Conservation (phyloP, 2,329 filamentous ascomycete genomes). For the Aureobasidium sp. region DNA sequence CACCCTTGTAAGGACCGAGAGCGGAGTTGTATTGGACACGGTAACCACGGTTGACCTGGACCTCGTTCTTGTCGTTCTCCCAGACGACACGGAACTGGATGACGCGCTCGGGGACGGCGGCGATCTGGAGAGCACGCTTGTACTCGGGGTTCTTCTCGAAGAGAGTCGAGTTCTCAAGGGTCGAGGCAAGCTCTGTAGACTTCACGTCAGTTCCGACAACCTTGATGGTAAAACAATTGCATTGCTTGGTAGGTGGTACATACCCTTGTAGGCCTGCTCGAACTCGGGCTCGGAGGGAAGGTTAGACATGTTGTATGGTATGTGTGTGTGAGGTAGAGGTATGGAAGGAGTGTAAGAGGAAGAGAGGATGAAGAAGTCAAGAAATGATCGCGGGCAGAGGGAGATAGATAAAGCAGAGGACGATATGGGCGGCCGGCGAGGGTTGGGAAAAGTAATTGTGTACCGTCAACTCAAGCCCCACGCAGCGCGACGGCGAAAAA, state of each 20-base stretch:
- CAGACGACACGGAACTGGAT: constrained; percentile 97
- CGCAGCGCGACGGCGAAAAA: constrained; percentile 10
- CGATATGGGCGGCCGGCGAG: neutral
- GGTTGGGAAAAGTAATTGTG: constrained; percentile 12
- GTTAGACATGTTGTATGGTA: constrained; percentile 47
- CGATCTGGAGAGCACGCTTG: constrained; percentile 79
- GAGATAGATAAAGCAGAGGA: constrained; percentile 3
- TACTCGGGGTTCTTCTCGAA: constrained; percentile 94
- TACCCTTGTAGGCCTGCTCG: constrained; percentile 96
- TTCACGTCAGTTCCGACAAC: neutral
- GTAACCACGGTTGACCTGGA: constrained; percentile 90
- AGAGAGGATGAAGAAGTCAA: constrained; percentile 3
- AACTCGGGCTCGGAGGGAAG: constrained; percentile 89
- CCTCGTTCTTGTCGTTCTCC: constrained; percentile 85
- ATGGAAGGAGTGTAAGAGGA: neutral
- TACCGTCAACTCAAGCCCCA: constrained; percentile 1
- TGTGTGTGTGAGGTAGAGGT: neutral
- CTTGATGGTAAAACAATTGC: neutral
- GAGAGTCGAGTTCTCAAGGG: constrained; percentile 85
- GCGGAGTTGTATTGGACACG: constrained; percentile 98
- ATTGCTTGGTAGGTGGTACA: constrained; percentile 21
- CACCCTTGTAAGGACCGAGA: constrained; percentile 95
- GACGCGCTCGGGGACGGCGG: constrained; percentile 85
- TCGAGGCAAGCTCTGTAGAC: constrained; percentile 80
- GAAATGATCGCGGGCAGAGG: neutral